A percentile compares a stretch with the other conserved stretches of the same genome.
These are phyloP conservation scores for Limnanthes douglasii DNA, from an alignment of 345 rosid species.

Conservation along the genomic window DNA sequence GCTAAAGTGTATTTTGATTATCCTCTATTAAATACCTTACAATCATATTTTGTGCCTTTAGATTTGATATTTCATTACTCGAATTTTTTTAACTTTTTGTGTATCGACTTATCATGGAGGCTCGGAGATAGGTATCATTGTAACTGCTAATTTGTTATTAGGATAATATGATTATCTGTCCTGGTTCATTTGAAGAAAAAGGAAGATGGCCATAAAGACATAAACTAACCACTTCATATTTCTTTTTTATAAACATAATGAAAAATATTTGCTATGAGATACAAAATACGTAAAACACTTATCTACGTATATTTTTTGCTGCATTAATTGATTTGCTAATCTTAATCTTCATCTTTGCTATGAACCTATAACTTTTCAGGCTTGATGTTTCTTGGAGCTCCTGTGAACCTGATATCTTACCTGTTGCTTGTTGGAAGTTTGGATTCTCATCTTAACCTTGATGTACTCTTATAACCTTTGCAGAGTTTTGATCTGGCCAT, in stretches of 20 bases:
- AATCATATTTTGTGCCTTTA: too few relatives aligned
- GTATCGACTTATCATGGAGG: too few relatives aligned
- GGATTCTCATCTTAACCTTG: slow-evolving; percentile 99
- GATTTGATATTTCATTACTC: too few relatives aligned
- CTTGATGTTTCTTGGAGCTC: slow-evolving; percentile 90
- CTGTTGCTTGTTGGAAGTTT: slow-evolving; percentile 99
- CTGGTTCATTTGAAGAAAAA: too few relatives aligned
- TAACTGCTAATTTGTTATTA: too few relatives aligned
- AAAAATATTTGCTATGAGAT: slow-evolving; percentile 2
- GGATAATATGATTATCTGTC: too few relatives aligned
- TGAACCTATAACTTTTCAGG: slow-evolving; percentile 54
- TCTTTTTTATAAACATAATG: background rate
- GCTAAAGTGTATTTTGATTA: too few relatives aligned
- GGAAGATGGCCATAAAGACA: background rate
- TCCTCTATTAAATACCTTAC: too few relatives aligned
- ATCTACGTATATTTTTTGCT: slow-evolving; percentile 3
- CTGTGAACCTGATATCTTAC: slow-evolving; percentile 87
- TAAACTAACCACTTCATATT: background rate
- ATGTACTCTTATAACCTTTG: slow-evolving; percentile 96
- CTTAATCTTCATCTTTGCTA: slow-evolving; percentile 36
- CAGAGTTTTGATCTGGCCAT: slow-evolving; percentile 56
- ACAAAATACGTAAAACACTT: slow-evolving; percentile 3
- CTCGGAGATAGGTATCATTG: too few relatives aligned
- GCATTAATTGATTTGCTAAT: slow-evolving; percentile 15
- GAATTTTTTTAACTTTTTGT: too few relatives aligned